A percentile compares a stretch with the other conserved stretches of the same genome.
Evolutionary conservation across 2,329 filamentous ascomycete species (phyloP).

Genomic region (Fusarium sp.): DNA sequence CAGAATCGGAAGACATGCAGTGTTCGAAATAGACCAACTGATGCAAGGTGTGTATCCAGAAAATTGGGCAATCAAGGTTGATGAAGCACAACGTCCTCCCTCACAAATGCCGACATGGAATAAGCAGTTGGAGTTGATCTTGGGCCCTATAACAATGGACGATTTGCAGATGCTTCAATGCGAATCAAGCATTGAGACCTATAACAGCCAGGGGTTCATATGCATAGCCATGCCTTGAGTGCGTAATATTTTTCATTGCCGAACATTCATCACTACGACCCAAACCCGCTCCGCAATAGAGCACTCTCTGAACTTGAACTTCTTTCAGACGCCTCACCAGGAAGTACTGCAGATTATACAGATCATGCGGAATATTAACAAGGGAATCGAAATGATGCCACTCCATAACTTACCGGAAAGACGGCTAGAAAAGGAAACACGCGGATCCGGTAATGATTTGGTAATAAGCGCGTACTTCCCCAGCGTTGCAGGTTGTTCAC

Average conservation of each 20-base stretch:
- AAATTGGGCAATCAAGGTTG: conserved; percentile 2
- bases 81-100: conserved; percentile 13
- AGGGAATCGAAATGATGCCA: conserved; percentile 26
- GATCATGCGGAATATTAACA: conserved; percentile 42
- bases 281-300: conserved; percentile 27
- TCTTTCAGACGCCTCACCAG: conserved; percentile 28
- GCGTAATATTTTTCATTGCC: not conserved
- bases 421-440: conserved; percentile 48
- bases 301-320: not conserved
- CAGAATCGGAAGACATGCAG: conserved; percentile 38
- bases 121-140: conserved; percentile 1
- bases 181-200: not conserved
- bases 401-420: conserved; percentile 19
- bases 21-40: conserved; percentile 6
- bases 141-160: not conserved
- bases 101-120: conserved; percentile 25
- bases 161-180: not conserved
- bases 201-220: not conserved
- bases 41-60: conserved; percentile 10
- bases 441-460: conserved; percentile 42
- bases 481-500: conserved; percentile 25
- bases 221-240: not conserved
- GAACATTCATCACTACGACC: not conserved
- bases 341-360: conserved; percentile 40
- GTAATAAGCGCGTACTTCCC: conserved; percentile 32